A percentile compares a stretch with the other conserved stretches of the same genome.
These are phyloP conservation scores for Orychophragmus violaceus DNA, from an alignment of 345 rosid genomes.

Conservation along the genomic window DNA sequence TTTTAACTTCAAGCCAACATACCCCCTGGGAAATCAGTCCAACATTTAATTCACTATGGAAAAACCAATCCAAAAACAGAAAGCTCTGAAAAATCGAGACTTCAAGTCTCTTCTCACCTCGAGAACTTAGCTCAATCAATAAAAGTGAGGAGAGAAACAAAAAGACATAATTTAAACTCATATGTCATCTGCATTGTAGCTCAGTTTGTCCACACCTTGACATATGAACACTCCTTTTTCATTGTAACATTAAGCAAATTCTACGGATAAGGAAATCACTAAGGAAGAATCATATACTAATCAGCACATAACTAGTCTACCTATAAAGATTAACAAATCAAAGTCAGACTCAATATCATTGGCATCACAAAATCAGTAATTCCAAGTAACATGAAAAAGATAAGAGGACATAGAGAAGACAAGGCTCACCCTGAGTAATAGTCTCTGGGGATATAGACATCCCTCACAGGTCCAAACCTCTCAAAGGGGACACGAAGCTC, in stretches of 20 bases:
- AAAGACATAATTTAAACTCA: not conserved
- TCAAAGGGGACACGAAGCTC: slow-evolving; percentile 82
- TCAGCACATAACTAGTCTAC: not conserved
- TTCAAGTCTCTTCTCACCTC: slow-evolving; percentile 18
- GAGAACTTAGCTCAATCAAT: not conserved
- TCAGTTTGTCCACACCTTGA: not conserved
- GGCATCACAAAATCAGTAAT: not conserved
- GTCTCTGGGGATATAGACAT: slow-evolving; percentile 89
- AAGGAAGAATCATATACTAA: not conserved
- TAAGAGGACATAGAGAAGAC: not conserved
- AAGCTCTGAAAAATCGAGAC: not conserved
- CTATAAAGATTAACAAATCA: not conserved
- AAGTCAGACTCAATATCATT: not conserved
- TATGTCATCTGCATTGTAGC: not conserved
- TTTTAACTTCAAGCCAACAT: slow-evolving; percentile 94
- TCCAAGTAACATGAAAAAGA: not conserved
- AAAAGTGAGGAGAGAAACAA: not conserved
- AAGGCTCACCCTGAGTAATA: slow-evolving; percentile 77
- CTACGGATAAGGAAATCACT: not conserved
- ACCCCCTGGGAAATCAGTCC: slow-evolving; percentile 95
- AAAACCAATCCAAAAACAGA: slow-evolving; percentile 13
- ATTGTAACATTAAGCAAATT: not conserved
- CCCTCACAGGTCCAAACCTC: slow-evolving; percentile 83
- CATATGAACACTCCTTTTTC: not conserved
- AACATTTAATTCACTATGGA: slow-evolving; percentile 50